phyloP scores from a whole-genome alignment of 257 asterid species.

The Ilex asprella region DNA sequence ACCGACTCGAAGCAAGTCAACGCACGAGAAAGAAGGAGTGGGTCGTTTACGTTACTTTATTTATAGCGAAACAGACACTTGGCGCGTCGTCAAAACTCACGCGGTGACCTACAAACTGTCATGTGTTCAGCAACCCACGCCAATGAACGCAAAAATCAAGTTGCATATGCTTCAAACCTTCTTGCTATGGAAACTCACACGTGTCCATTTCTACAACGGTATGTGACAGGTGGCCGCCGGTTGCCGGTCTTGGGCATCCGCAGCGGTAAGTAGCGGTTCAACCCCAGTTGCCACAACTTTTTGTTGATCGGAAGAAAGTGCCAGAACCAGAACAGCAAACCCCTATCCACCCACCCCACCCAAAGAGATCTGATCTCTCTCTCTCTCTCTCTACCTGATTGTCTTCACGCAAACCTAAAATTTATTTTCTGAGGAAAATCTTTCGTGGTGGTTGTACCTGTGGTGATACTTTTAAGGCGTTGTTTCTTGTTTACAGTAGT shows the following conservation, averaged over 20 bases:
- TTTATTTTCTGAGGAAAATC: background rate
- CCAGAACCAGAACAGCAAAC: slow-evolving; percentile 6
- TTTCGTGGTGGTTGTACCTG: background rate
- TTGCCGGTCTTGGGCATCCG: slow-evolving; percentile 17
- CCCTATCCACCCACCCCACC: background rate
- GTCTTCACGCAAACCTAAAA: background rate
- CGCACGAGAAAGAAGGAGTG: too few species aligned
- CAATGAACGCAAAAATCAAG: slow-evolving; percentile 12
- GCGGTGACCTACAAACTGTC: slow-evolving; percentile 11
- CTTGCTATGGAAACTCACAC: slow-evolving; percentile 10
- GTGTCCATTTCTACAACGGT: slow-evolving; percentile 12
- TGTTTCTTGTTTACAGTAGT: background rate
- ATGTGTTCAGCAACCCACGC: slow-evolving; percentile 14
- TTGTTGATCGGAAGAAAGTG: slow-evolving; percentile 6
- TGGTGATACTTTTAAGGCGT: background rate
- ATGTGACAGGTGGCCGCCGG: slow-evolving; percentile 16
- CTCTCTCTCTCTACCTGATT: background rate
- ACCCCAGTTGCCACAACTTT: background rate
- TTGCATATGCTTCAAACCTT: too few species aligned
- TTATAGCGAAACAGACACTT: background rate
- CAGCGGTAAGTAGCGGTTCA: background rate
- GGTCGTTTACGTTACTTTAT: background rate
- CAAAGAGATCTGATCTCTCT: background rate
- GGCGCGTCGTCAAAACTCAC: slow-evolving; percentile 13
- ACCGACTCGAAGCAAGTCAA: too few species aligned